Evolutionary conservation across 192 early-diverging fungal genomes (phyloP).

Genomic region (Backusella westeae): DNA sequence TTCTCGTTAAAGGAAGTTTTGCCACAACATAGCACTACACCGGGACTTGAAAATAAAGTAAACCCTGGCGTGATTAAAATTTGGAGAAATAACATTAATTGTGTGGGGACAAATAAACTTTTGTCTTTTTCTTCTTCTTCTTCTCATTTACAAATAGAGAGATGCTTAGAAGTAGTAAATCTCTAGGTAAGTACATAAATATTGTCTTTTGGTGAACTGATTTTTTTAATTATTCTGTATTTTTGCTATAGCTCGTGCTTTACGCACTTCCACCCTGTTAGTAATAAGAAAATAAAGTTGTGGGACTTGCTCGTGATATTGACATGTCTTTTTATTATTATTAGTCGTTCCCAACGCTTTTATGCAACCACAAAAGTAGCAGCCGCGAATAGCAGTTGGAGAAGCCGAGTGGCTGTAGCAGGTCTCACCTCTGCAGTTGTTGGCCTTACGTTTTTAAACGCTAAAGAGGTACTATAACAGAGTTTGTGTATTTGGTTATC

Average conservation of each 20-base stretch:
- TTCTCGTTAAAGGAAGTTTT: background rate
- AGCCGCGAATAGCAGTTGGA: background rate
- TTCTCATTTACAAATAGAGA: background rate
- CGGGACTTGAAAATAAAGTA: background rate
- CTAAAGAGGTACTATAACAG: background rate
- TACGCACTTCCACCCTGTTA: background rate
- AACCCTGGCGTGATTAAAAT: conserved; percentile 5
- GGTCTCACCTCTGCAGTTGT: background rate
- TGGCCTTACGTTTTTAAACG: conserved; percentile 7
- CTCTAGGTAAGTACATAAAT: background rate
- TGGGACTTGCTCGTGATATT: background rate
- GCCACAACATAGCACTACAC: background rate
- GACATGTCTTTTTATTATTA: background rate
- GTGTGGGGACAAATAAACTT: background rate
- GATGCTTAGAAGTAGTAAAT: background rate
- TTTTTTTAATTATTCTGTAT: background rate
- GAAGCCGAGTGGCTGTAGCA: background rate
- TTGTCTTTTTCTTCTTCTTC: background rate
- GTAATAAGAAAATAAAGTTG: background rate
- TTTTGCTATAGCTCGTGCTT: background rate
- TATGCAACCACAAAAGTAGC: conserved; percentile 11
- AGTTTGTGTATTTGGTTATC: background rate
- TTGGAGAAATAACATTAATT: conserved; percentile 1
- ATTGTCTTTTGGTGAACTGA: background rate
- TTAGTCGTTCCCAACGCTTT: conserved; percentile 8